Evolutionary conservation across 1,139 yeast genomes (phyloP), one percentile per base, ranked within the genome.

Genomic region (Scheffersomyces cryptocercus): DNA sequence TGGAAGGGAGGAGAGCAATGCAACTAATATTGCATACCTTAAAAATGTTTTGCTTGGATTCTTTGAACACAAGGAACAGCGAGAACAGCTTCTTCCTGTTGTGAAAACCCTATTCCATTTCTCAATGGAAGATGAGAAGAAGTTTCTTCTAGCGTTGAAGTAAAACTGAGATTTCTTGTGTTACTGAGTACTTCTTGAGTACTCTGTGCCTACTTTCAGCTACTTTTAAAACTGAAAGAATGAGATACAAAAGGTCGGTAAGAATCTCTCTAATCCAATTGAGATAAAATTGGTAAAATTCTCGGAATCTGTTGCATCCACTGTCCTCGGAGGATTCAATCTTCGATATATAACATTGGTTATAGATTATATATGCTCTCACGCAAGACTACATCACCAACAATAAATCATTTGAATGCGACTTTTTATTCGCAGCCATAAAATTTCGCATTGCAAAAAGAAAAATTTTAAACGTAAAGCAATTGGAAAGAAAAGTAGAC

Each of bases 31-130:
- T 28, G 88, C 93, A 14, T 93, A 93, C 61, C 76, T 90, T 42
- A 88, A 87, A 61, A 93, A 93, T 59, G 97, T 93, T 2, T 65
- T 93, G 14, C 68, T 93, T 7, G 97, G 97, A 1, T 93, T 86
- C 61, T 67, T 93, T 49, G 97, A 91, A 58, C 96, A 88, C 58
- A 87, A 79, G 56, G 98, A 91, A n/a, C 97, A 91, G 63, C 74
- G 98, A 42, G 82, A 77, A 30, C 88, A 84, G 61, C 73, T 93
- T 40, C 68, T 93, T 34, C 97, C 98, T 0, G 98, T 93, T 5
- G 74, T 93, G 28, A 79, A 91, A 43, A 83, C 88, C 47, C 66
- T 93, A 39, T 74, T 93, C 48, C 81, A 83, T 45, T 70, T 93
- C 56, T 79, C 75, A 40, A 79, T 76, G 40, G 80, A 76, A 7